Evolutionary conservation across 2,329 filamentous ascomycete species (phyloP), one percentile per base, ranked within the genome.

Genomic region (Fusarium nisikadoi): DNA sequence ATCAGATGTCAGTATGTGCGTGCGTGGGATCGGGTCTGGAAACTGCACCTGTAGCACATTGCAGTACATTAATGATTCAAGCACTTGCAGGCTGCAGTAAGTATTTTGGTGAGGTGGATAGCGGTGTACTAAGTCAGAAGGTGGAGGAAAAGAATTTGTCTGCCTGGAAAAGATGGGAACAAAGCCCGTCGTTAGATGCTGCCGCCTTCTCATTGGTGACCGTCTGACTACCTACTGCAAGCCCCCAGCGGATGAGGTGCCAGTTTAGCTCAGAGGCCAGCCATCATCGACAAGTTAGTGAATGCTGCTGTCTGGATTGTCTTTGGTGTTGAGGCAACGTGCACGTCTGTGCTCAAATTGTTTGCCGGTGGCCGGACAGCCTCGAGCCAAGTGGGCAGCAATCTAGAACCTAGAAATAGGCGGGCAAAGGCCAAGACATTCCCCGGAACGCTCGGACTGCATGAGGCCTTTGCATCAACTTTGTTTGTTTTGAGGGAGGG

Each of bases 91-190:
- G 61, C 35, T 41, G 45, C 45, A 45, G 27, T 19, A 55, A 56
- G 41, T 58, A 39, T 64, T 31, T 64, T 46, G 55, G 36, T 47
- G 47, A 13, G 38, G 31, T 35, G 29, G 52, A 60, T 31, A 23
- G 63, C 62, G 63, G 63, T 66, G 52, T 66, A 66, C 49, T 16
- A 23, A 49, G 16, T 33, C 19, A 59, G 43, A 59, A 57, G 27
- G 54, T 55, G 59, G 50, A 57, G 58, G 46, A 41, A 57, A 46
- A 71, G 56, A 75, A 77, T 73, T 58, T 47, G 60, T 76, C 75
- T 77, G 75, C 75, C 75, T 76, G 69, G 55, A 64, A 55, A 67
- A 67, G 55, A 71, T 75, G 58, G 58, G 50, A 62, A 68, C 62
- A 41, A 47, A 64, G 38, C 25, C 25, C 33, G 35, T n/a, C 10